Evolutionary conservation across 805 yeast species (phyloP).

Genomic region (Alloascoidea africana): DNA sequence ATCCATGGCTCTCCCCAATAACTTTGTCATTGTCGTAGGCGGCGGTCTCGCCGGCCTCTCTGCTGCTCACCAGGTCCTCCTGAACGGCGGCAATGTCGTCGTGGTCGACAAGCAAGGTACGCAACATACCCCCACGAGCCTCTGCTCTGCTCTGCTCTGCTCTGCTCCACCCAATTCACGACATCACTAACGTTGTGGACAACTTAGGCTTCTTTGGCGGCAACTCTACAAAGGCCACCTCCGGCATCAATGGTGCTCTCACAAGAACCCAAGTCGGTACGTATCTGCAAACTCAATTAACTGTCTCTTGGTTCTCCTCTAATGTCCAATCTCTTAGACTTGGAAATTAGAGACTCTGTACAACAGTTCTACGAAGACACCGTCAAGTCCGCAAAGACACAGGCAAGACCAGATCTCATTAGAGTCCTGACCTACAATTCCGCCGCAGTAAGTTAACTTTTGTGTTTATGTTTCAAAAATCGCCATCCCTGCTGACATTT

Average conservation of each 20-base stretch:
- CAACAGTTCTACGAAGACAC: constrained; percentile 53
- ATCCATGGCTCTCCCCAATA: not conserved
- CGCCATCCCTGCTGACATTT: too few species aligned
- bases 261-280: constrained; percentile 48
- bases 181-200: constrained; percentile 36
- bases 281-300: too few species aligned
- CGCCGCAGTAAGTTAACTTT: too few species aligned
- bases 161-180: constrained; percentile 35
- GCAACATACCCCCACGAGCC: too few species aligned
- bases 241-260: constrained; percentile 60
- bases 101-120: constrained; percentile 35
- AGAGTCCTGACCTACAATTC: constrained; percentile 45
- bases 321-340: constrained; percentile 6
- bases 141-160: too few species aligned
- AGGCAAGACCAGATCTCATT: constrained; percentile 45
- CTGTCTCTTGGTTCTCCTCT: not conserved
- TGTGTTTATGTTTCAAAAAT: too few species aligned
- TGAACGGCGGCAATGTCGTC: constrained; percentile 35
- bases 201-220: constrained; percentile 50
- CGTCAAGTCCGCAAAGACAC: constrained; percentile 42
- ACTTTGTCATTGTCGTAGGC: constrained; percentile 36
- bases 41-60: constrained; percentile 53
- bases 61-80: constrained; percentile 40
- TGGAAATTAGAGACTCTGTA: constrained; percentile 37
- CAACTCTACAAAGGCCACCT: constrained; percentile 51